Conservation (phyloP, 768 basidiomycete genomes). For the Postia placenta region DNA sequence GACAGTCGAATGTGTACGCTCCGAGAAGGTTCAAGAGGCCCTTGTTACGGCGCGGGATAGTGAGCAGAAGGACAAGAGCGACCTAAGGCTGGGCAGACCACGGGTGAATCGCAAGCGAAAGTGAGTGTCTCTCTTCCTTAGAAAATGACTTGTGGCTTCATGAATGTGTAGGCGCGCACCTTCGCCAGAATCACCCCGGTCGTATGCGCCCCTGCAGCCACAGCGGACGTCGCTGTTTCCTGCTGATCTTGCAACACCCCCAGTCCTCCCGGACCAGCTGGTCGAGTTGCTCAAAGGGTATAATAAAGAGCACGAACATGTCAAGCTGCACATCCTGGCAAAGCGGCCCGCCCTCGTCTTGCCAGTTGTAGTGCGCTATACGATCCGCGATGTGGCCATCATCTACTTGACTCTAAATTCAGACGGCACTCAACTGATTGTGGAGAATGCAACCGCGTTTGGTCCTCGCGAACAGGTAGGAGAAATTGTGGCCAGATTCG, state of each 20-base stretch:
- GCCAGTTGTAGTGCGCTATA: slow-evolving; percentile 48
- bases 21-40: slow-evolving; percentile 53
- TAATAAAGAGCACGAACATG: slow-evolving; percentile 37
- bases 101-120: slow-evolving; percentile 51
- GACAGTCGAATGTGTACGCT: slow-evolving; percentile 41
- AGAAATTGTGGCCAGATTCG: background rate
- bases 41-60: slow-evolving; percentile 50
- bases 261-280: slow-evolving; percentile 41
- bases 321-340: slow-evolving; percentile 53
- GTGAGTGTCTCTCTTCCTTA: no score
- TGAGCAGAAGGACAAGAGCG: slow-evolving; percentile 43
- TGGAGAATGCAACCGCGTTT: slow-evolving; percentile 64
- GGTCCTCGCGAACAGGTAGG: slow-evolving; percentile 68
- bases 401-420: slow-evolving; percentile 48
- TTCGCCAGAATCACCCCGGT: slow-evolving; percentile 57
- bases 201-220: slow-evolving; percentile 42
- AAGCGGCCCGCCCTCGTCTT: slow-evolving; percentile 21
- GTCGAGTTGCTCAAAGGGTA: slow-evolving; percentile 51
- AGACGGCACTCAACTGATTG: slow-evolving; percentile 31
- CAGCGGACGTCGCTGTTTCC: slow-evolving; percentile 38
- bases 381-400: slow-evolving; percentile 58
- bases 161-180: slow-evolving; percentile 33
- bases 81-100: slow-evolving; percentile 39
- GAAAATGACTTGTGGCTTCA: background rate
- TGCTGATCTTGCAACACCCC: slow-evolving; percentile 28